phyloP scores from a whole-genome alignment of 2,329 filamentous ascomycete species.

The Colletotrichum sp. region DNA sequence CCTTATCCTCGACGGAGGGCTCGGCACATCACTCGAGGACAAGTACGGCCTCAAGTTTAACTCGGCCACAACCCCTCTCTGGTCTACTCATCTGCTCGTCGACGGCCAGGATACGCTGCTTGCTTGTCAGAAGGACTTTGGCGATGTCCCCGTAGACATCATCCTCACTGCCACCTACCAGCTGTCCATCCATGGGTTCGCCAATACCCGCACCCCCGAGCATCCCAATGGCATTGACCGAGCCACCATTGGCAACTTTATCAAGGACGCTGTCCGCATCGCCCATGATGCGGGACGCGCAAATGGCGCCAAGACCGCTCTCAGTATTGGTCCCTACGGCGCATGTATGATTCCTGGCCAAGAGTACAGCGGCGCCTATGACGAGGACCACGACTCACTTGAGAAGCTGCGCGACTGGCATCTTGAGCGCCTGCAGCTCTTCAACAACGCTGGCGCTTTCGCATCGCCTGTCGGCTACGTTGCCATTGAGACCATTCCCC shows the following conservation, averaged over 20 bases:
- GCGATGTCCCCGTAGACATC: constrained; percentile 62
- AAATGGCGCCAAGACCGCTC: constrained; percentile 46
- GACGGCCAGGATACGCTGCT: constrained; percentile 55
- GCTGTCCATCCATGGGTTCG: constrained; percentile 61
- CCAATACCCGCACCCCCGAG: constrained; percentile 46
- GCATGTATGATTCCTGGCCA: constrained; percentile 70
- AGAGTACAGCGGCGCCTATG: constrained; percentile 70
- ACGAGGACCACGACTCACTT: constrained; percentile 47
- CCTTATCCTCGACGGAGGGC: constrained; percentile 68
- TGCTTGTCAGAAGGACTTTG: constrained; percentile 62
- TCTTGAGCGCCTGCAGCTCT: constrained; percentile 55
- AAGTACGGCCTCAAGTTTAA: constrained; percentile 57
- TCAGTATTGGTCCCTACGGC: constrained; percentile 71
- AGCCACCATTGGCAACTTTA: constrained; percentile 42
- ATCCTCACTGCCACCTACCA: constrained; percentile 74
- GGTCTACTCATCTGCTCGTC: constrained; percentile 72
- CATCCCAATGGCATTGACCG: constrained; percentile 49
- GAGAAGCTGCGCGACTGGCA: constrained; percentile 62
- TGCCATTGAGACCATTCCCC: constrained; percentile 70
- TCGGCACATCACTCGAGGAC: constrained; percentile 70
- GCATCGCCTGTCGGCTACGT: constrained; percentile 54
- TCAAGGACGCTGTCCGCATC: constrained; percentile 50
- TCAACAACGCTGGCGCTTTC: constrained; percentile 44
- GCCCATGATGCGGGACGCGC: constrained; percentile 37
- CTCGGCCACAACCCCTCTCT: constrained; percentile 59